A percentile compares a stretch with the other conserved stretches of the same genome.
Evolutionary conservation across 306 rosid species (phyloP).

Genomic region (Rosa multiflora): DNA sequence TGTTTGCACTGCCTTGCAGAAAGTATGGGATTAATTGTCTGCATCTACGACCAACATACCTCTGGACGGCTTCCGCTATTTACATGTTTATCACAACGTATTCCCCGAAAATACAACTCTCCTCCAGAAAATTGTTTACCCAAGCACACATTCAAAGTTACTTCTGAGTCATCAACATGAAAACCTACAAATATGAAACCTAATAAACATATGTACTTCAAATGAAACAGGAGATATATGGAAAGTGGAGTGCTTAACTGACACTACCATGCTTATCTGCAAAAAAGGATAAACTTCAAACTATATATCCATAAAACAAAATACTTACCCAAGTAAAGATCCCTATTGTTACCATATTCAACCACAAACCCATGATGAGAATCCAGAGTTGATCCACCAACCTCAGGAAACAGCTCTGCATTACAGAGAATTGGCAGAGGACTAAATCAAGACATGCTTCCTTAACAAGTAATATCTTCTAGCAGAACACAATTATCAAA

Average conservation of each 20-base stretch:
- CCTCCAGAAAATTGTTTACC: conserved; percentile 85
- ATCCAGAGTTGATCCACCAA: conserved; percentile 86
- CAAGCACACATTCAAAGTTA: conserved; percentile 83
- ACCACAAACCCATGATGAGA: conserved; percentile 95
- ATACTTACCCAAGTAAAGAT: conserved; percentile 76
- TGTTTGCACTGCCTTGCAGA: conserved; percentile 13
- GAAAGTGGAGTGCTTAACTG: conserved; percentile 3
- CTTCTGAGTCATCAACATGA: conserved; percentile 91
- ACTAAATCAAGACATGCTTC: not conserved
- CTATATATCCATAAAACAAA: conserved; percentile 10
- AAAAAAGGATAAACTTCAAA: conserved; percentile 7
- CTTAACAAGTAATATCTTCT: not conserved
- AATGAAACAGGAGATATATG: conserved; percentile 2
- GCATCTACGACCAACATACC: conserved; percentile 42
- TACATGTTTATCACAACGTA: conserved; percentile 85
- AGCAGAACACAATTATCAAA: conserved; percentile 18
- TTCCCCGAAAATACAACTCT: conserved; percentile 80
- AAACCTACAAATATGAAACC: conserved; percentile 53
- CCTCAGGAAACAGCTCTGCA: conserved; percentile 71
- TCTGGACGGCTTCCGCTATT: conserved; percentile 54
- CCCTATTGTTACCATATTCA: conserved; percentile 83
- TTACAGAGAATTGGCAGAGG: conserved; percentile 16
- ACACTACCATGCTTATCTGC: not conserved
- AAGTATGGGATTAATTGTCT: conserved; percentile 12
- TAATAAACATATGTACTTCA: conserved; percentile 7